Evolutionary conservation across 192 early-diverging fungal species (phyloP), one percentile per base, ranked within the genome.

Genomic region (Umbelopsis ramanniana): DNA sequence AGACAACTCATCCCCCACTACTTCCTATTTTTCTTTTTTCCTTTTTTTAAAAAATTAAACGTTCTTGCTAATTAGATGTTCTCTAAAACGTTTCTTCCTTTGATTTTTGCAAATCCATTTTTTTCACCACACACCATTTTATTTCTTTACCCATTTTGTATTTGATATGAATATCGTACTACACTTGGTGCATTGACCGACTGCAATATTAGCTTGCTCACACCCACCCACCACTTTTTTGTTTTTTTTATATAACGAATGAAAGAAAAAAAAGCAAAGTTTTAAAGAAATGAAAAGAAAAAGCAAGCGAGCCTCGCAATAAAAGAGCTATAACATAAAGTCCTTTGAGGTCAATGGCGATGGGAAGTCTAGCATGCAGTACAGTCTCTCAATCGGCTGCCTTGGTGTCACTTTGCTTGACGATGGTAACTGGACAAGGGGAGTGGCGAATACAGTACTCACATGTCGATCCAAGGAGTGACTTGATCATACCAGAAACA

Each of bases 161-260:
- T 63, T 63, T 63, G 57, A 38, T 63, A 63, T 63, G 57, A 35
- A 37, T 63, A 63, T 43, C 40, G 40, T 43, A 24, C 22, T 54
- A 26, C 53, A 26, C 53, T 26, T 54, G 53, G 53, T 54, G 53
- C 26, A 22, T 54, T 54, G 53, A 26, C 22, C 26, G 26, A 26
- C 8, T 26, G 26, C 53, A 11, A 26, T 54, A 54, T 54, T 54
- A 22, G 23, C 26, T 26, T 26, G 26, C 53, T 22, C 11, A 19
- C 26, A 54, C 26, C 11, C 26, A 54, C 26, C 11, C 53, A 54
- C 53, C 22, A 29, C 57, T 21, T 50, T 50, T 50, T 50, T 50
- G 9, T 21, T 50, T 50, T 50, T 19, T 50, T 50, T 50, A 6
- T 50, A 43, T 43, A 12, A 4, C 11, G 6, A 43, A 11, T 43